Conservation (phyloP, 2,329 filamentous ascomycete species). For the Blastomyces parvus region DNA sequence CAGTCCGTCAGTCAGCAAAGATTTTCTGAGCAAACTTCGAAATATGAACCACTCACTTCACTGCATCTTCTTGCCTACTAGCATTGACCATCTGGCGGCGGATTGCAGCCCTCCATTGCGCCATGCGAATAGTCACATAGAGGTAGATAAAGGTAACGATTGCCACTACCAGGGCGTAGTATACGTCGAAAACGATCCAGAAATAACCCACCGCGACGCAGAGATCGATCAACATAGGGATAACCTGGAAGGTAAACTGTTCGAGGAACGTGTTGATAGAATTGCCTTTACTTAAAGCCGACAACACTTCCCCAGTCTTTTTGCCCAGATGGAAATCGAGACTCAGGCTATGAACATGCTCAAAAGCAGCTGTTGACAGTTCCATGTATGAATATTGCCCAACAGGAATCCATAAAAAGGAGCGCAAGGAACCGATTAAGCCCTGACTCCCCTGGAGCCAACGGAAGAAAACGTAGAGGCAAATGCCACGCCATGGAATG, state of each 20-base stretch:
- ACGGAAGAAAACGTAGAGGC: conserved; percentile 66
- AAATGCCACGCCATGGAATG: conserved; percentile 66
- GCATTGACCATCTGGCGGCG: conserved; percentile 91
- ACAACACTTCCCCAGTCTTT: conserved; percentile 90
- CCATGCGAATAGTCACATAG: conserved; percentile 92
- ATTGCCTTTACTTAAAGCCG: conserved; percentile 88
- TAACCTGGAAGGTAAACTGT: conserved; percentile 88
- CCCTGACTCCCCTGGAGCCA: conserved; percentile 84
- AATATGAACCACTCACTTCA: conserved; percentile 52
- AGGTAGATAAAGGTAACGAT: conserved; percentile 94
- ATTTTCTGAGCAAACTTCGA: background rate
- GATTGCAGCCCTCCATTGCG: conserved; percentile 82
- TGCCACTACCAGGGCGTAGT: conserved; percentile 81
- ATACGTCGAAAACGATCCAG: conserved; percentile 66
- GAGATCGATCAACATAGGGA: conserved; percentile 89
- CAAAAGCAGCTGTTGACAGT: conserved; percentile 87
- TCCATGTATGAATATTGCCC: conserved; percentile 95
- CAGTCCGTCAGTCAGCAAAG: conserved; percentile 2
- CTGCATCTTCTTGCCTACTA: conserved; percentile 87
- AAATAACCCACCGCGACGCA: conserved; percentile 77
- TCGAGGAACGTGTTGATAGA: conserved; percentile 96
- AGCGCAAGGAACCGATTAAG: conserved; percentile 69
- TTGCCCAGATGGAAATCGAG: conserved; percentile 95
- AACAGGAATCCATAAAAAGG: conserved; percentile 89
- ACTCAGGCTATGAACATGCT: conserved; percentile 91